Evolutionary conservation across 2,329 filamentous ascomycete genomes (phyloP).

Genomic region (Pseudogymnoascus sp.): DNA sequence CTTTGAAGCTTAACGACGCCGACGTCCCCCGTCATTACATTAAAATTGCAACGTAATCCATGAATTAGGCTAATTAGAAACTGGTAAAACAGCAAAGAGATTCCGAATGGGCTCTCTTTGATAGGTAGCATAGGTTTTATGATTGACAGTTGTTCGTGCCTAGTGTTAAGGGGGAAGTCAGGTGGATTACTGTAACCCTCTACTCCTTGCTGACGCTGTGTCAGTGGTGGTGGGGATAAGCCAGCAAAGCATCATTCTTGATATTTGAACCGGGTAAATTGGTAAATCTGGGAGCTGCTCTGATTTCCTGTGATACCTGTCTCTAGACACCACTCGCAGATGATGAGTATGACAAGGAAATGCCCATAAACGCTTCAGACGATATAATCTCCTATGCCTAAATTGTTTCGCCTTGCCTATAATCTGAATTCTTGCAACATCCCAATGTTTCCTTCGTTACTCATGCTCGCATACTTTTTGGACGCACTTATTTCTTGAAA

Average conservation of each 20-base stretch:
- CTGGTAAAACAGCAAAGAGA: not conserved
- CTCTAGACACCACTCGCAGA: not conserved
- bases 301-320: not conserved
- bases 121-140: not conserved
- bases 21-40: not conserved
- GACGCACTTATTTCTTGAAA: not conserved
- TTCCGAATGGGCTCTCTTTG: not conserved
- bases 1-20: not conserved
- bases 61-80: not conserved
- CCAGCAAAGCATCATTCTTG: not conserved
- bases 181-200: too few relatives aligned
- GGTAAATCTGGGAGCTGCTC: not conserved
- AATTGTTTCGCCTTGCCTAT: not conserved
- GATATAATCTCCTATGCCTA: not conserved
- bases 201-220: not conserved
- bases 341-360: not conserved
- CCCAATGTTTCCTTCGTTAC: not conserved
- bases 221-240: not conserved
- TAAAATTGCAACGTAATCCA: not conserved
- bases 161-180: not conserved
- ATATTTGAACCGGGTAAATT: not conserved
- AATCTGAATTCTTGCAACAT: not conserved
- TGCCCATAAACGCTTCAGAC: not conserved
- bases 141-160: not conserved
- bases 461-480: not conserved